Evolutionary conservation across 2,329 filamentous ascomycete species (phyloP).

Genomic region (Calonectria pseudoturangicola): DNA sequence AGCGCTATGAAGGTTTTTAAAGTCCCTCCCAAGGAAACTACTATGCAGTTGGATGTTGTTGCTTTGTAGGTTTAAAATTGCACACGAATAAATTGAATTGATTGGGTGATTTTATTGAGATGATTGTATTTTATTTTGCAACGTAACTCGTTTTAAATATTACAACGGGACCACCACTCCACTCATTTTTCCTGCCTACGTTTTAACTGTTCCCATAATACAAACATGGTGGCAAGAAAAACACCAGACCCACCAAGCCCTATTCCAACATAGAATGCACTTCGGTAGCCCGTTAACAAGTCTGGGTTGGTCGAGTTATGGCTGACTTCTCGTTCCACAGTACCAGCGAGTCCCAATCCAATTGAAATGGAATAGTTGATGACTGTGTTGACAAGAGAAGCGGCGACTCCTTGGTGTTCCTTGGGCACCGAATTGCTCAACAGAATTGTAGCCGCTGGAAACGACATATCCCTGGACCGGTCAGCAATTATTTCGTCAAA

Average conservation of each 20-base stretch:
- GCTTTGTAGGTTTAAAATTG: too few species aligned
- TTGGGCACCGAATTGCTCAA: slow-evolving; percentile 68
- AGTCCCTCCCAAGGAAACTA: too few species aligned
- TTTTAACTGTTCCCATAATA: not conserved
- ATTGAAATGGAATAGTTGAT: slow-evolving; percentile 80
- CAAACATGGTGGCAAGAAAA: slow-evolving; percentile 50
- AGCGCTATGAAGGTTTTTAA: too few species aligned
- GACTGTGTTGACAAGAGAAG: slow-evolving; percentile 74
- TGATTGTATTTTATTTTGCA: too few species aligned
- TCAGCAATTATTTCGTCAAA: not conserved
- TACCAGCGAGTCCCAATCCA: slow-evolving; percentile 77
- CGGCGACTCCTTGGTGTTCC: slow-evolving; percentile 63
- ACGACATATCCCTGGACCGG: slow-evolving; percentile 71
- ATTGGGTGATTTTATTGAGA: too few species aligned
- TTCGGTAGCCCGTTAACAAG: slow-evolving; percentile 59
- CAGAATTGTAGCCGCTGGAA: slow-evolving; percentile 75
- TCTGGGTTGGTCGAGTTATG: slow-evolving; percentile 47
- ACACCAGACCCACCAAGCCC: slow-evolving; percentile 61
- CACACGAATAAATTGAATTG: too few species aligned
- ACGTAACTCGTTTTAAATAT: too few species aligned
- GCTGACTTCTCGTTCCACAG: slow-evolving; percentile 67
- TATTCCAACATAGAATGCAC: slow-evolving; percentile 64
- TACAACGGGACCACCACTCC: not conserved
- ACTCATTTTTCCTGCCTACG: not conserved
- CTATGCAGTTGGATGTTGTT: too few species aligned